Base-by-base conservation (phyloP, 805 yeast genomes). In the Ogataea neopini region DNA sequence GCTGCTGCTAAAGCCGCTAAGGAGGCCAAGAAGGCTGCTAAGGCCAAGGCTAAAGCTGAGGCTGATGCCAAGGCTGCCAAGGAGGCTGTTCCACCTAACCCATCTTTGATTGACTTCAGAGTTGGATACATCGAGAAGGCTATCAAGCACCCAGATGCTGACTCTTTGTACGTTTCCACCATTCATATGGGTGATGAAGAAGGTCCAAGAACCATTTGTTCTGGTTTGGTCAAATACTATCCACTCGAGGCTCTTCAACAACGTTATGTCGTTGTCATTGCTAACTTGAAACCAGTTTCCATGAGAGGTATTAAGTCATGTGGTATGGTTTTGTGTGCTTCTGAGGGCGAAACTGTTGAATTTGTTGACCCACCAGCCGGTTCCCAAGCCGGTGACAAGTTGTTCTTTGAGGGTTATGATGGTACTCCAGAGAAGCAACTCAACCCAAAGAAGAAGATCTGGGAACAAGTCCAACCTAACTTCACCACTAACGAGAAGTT, bases 51-150 rank as follows among this genome's bases (percentile, higher is more conserved):
- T 45, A 79, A 77, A 55, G 84, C 80, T 28, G 82, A 80, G 47
- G 60, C 59, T 5, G 63, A 59, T 17, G 81, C 81, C 18, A 75
- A 79, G 66, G 80, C 83, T 58, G 51, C 49, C 18, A 49, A 49
- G 40, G 72, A 73, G 39, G 71, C 75, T 39, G 84, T 76, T 28
- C 85, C 87, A 45, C 84, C 92, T 58, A 76, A 74, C 59, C 97
- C 98, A 48, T 80, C 96, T 15, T 74, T 84, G 77, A 82, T 94
- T 64, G 97, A 91, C 66, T 82, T 94, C 71, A 83, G 96, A 66
- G 97, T 94, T 53, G 99, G 99, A 45, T 89, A 84, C 77, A 94
- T 94, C 63, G 90, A 92, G 74, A 94, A 95, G 75, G 97, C 97
- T 45, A 77, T 88, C 63, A 88, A 88, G 69, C 99, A 94, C 73